phyloP scores from a whole-genome alignment of 768 basidiomycete genomes.

The Leucosporidium scottii region DNA sequence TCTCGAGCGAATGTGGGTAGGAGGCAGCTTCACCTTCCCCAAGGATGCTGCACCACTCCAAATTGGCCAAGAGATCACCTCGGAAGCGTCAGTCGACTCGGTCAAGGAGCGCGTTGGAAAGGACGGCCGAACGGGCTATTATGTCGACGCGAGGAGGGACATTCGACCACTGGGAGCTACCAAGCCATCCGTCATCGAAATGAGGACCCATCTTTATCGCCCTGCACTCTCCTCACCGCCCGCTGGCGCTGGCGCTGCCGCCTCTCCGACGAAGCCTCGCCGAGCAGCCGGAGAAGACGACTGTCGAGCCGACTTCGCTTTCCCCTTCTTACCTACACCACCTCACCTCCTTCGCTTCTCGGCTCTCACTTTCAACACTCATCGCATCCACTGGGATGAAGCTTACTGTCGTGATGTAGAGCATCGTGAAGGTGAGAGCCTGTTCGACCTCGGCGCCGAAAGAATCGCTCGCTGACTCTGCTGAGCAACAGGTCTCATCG shows the following conservation, averaged over 20 bases:
- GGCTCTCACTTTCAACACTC: constrained; percentile 4
- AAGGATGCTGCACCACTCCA: neutral
- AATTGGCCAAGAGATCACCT: neutral
- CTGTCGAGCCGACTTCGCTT: neutral
- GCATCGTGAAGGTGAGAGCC: neutral
- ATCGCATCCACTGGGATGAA: constrained; percentile 1
- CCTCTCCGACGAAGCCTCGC: neutral
- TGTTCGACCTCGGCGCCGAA: neutral
- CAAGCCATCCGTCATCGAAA: neutral
- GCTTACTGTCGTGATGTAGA: neutral
- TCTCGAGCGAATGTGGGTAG: constrained; percentile 2
- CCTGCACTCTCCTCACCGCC: neutral
- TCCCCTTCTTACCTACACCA: neutral
- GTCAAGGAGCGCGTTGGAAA: neutral
- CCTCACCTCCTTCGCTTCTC: constrained; percentile 1
- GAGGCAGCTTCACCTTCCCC: neutral
- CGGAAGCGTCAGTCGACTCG: neutral
- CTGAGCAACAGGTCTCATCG: neutral
- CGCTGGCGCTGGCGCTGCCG: neutral
- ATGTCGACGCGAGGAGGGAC: neutral
- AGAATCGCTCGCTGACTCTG: neutral
- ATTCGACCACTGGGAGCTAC: neutral
- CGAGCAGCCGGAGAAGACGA: neutral
- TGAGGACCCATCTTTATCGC: neutral
- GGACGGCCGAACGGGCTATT: neutral